Conservation (phyloP, 31 red algal species). For the Endocladia muricata region DNA sequence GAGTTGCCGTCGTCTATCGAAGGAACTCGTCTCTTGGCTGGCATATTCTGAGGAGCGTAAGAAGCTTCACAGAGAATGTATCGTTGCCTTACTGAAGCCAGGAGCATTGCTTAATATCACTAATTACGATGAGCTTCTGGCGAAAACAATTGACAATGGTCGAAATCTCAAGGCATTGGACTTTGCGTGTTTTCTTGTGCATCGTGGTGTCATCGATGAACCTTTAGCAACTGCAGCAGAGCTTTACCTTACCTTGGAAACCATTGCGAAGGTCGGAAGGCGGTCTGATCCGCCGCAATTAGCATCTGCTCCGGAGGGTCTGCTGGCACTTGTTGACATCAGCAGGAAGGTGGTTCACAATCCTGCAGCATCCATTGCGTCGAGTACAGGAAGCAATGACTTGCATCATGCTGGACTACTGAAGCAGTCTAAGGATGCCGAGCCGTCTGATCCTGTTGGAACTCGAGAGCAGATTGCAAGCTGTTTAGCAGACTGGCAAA, state of each 20-base stretch:
- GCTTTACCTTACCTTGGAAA: constrained; percentile 60
- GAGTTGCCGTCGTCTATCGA: constrained; percentile 62
- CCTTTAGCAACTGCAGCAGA: constrained; percentile 71
- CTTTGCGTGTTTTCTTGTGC: constrained; percentile 78
- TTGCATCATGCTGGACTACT: not conserved
- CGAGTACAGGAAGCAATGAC: not conserved
- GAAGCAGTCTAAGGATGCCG: constrained; percentile 27
- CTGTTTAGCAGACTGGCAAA: constrained; percentile 44
- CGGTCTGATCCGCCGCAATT: constrained; percentile 13
- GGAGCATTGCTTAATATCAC: constrained; percentile 64
- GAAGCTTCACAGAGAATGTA: constrained; percentile 68
- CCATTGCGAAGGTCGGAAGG: constrained; percentile 62
- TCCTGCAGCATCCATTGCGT: not conserved
- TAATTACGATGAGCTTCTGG: constrained; percentile 76
- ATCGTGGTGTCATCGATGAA: constrained; percentile 72
- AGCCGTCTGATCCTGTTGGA: constrained; percentile 25
- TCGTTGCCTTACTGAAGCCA: constrained; percentile 60
- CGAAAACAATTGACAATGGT: constrained; percentile 84
- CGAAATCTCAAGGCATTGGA: constrained; percentile 68
- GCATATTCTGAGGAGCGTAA: constrained; percentile 74
- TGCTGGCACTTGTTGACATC: constrained; percentile 51
- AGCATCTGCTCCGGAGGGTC: constrained; percentile 49
- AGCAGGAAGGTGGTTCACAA: constrained; percentile 45
- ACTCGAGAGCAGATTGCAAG: constrained; percentile 30
- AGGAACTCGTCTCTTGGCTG: constrained; percentile 86